Evolutionary conservation across 2,329 filamentous ascomycete species (phyloP).

Genomic region (Fonsecaea erecta): DNA sequence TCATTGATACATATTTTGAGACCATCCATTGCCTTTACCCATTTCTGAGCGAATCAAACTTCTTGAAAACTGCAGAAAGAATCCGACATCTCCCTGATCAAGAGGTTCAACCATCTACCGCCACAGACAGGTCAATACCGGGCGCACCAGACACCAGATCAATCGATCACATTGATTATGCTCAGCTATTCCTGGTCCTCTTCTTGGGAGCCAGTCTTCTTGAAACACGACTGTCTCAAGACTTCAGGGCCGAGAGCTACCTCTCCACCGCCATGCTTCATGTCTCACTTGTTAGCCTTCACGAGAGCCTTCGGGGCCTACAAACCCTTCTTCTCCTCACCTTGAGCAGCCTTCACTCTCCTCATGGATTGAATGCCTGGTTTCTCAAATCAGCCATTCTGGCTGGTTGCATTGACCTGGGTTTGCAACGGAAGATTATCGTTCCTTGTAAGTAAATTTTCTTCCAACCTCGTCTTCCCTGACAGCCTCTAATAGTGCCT

Average conservation of each 20-base stretch:
- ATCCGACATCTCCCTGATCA: too few species aligned
- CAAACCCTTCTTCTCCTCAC: slow-evolving; percentile 7
- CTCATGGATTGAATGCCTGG: slow-evolving; percentile 7
- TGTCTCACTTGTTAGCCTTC: neutral
- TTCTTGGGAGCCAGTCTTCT: slow-evolving; percentile 1
- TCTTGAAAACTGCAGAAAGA: neutral
- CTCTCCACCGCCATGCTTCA: neutral
- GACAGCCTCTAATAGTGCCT: too few species aligned
- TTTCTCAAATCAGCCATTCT: slow-evolving; percentile 5
- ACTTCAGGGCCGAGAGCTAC: neutral
- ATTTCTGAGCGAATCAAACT: neutral
- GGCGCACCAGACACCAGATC: neutral
- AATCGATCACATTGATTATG: neutral
- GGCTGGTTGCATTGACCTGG: slow-evolving; percentile 4
- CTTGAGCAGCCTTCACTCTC: slow-evolving; percentile 5
- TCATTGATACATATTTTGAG: neutral
- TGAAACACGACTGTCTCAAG: slow-evolving; percentile 7
- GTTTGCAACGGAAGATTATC: slow-evolving; percentile 1
- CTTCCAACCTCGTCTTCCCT: too few species aligned
- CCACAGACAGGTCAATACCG: too few species aligned
- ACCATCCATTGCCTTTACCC: neutral
- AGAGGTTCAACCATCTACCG: too few species aligned
- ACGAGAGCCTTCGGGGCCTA: neutral
- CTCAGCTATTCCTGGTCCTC: slow-evolving; percentile 4
- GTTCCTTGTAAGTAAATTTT: too few species aligned